Evolutionary conservation across 2,329 filamentous ascomycete genomes (phyloP).

Genomic region (Didymella glomerata): DNA sequence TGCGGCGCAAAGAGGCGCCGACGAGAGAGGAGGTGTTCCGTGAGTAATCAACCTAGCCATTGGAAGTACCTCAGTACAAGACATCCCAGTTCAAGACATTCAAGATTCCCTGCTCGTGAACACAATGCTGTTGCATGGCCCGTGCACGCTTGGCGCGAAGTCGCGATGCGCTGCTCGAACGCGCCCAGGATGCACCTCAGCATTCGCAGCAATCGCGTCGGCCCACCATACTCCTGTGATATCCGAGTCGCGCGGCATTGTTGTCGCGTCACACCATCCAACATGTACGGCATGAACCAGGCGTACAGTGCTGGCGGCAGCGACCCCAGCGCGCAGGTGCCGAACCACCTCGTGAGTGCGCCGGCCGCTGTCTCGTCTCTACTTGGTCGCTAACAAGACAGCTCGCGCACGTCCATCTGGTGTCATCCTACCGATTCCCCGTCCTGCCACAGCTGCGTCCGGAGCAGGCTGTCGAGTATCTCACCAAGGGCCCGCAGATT

Average conservation of each 20-base stretch:
- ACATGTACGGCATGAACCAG: slow-evolving; percentile 49
- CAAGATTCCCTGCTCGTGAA: background rate
- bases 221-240: slow-evolving; percentile 5
- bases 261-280: slow-evolving; percentile 38
- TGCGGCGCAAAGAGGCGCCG: slow-evolving; percentile 69
- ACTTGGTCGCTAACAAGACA: slow-evolving; percentile 49
- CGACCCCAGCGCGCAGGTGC: slow-evolving; percentile 49
- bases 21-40: slow-evolving; percentile 57
- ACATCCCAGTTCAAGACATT: background rate
- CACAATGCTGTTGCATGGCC: background rate
- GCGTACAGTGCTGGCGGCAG: slow-evolving; percentile 37
- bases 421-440: slow-evolving; percentile 85
- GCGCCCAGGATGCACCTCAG: slow-evolving; percentile 13
- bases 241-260: slow-evolving; percentile 26
- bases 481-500: slow-evolving; percentile 83
- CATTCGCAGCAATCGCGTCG: slow-evolving; percentile 14
- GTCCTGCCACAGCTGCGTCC: slow-evolving; percentile 74
- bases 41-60: background rate
- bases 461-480: slow-evolving; percentile 81
- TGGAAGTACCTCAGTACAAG: background rate
- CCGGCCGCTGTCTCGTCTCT: slow-evolving; percentile 10
- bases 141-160: slow-evolving; percentile 18
- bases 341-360: slow-evolving; percentile 43
- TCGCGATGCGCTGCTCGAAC: slow-evolving; percentile 21
- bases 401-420: slow-evolving; percentile 88